A percentile compares a stretch with the other conserved stretches of the same genome.
Evolutionary conservation across 495 filamentous ascomycete genomes (phyloP).

Genomic region (Tirmania nivea): DNA sequence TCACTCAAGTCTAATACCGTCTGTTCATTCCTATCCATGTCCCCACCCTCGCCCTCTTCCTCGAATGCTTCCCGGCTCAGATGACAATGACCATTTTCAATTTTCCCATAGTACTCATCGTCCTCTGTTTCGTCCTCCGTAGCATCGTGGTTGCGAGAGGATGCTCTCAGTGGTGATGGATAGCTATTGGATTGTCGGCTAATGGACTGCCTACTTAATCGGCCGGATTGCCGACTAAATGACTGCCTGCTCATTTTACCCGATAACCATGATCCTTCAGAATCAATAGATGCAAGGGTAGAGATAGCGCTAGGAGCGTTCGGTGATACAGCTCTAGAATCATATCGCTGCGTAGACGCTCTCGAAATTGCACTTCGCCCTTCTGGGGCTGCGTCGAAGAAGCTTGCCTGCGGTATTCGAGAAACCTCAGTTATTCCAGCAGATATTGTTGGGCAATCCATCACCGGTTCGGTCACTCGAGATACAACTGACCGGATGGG

Average conservation of each 20-base stretch:
- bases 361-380: background rate
- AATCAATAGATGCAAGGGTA: constrained; percentile 19
- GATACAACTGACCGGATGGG: background rate
- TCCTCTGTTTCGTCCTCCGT: constrained; percentile 13
- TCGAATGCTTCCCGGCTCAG: background rate
- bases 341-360: constrained; percentile 7
- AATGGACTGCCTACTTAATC: background rate
- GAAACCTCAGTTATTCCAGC: background rate
- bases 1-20: constrained; percentile 15
- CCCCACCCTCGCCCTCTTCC: constrained; percentile 2
- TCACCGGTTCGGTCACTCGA: constrained; percentile 1
- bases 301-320: constrained; percentile 15
- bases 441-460: constrained; percentile 13
- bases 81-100: constrained; percentile 5
- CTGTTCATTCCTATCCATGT: constrained; percentile 6
- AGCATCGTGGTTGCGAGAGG: constrained; percentile 16
- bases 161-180: constrained; percentile 11
- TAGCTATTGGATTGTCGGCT: constrained; percentile 13
- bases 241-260: constrained; percentile 9
- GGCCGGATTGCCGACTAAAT: background rate
- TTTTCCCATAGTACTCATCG: constrained; percentile 18
- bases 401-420: background rate
- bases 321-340: constrained; percentile 14
- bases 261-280: constrained; percentile 18
- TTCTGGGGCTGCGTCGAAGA: background rate